A percentile compares a stretch with the other conserved stretches of the same genome.
Conservation (phyloP, 257 asterid genomes). For the Forsythia suspensa region DNA sequence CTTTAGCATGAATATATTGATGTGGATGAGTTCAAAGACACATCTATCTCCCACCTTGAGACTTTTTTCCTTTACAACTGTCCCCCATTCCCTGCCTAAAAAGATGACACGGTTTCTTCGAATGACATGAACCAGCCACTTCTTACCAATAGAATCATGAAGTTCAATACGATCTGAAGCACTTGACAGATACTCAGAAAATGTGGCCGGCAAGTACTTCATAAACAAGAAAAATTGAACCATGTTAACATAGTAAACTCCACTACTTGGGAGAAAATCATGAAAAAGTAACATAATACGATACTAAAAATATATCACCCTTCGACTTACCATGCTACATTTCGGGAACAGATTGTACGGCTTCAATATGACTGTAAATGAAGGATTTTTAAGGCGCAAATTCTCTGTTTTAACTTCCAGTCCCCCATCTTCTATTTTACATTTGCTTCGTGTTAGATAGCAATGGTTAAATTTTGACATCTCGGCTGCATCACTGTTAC, state of each 20-base stretch:
- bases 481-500: not conserved
- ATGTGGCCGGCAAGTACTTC: not conserved
- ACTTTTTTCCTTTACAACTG: not conserved
- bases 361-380: not conserved
- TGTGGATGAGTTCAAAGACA: not conserved
- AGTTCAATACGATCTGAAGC: not conserved
- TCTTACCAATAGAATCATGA: constrained; percentile 16
- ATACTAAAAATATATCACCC: no score
- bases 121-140: not conserved
- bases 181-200: not conserved
- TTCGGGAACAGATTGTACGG: not conserved
- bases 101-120: not conserved
- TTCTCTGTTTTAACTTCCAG: not conserved
- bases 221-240: not conserved
- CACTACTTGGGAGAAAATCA: no score
- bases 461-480: not conserved
- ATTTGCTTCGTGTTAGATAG: not conserved
- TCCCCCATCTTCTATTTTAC: not conserved
- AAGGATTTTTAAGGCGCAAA: not conserved
- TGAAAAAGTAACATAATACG: no score
- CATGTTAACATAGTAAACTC: not conserved
- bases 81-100: not conserved
- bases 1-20: not conserved
- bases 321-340: constrained; percentile 1
- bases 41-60: not conserved